Conservation (phyloP, 176 grass and related monocot species). For the Oryza brachyantha region DNA sequence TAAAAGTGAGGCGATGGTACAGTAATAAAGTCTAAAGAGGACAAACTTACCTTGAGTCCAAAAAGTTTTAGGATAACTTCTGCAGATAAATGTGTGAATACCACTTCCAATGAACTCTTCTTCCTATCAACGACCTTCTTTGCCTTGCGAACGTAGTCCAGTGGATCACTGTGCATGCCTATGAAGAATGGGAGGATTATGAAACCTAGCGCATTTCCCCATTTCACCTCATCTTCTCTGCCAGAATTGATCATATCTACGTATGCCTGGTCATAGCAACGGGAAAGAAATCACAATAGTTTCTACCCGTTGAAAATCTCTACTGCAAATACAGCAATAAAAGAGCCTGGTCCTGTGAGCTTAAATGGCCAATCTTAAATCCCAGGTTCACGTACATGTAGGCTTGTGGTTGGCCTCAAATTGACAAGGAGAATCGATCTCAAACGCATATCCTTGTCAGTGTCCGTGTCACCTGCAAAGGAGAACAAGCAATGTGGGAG, state of each 20-base stretch:
- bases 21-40: background rate
- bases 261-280: conserved; percentile 44
- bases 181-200: conserved; percentile 58
- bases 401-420: conserved; percentile 55
- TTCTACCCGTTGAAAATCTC: background rate
- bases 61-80: conserved; percentile 59
- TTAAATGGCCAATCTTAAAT: background rate
- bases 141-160: conserved; percentile 72
- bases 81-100: conserved; percentile 55
- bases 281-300: background rate
- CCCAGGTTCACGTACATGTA: conserved; percentile 47
- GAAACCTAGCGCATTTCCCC: conserved; percentile 67
- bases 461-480: conserved; percentile 43
- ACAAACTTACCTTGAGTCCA: conserved; percentile 51
- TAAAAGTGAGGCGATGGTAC: background rate
- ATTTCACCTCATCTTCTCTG: conserved; percentile 43
- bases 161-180: conserved; percentile 40
- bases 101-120: conserved; percentile 71
- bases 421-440: conserved; percentile 81
- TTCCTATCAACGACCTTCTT: conserved; percentile 64
- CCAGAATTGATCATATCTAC: conserved; percentile 56
- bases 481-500: background rate
- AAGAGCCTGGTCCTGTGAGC: background rate
- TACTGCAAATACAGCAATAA: background rate
- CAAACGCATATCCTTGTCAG: conserved; percentile 45